Conservation (phyloP, 192 early-diverging fungal genomes). For the Entophlyctis luteolus region DNA sequence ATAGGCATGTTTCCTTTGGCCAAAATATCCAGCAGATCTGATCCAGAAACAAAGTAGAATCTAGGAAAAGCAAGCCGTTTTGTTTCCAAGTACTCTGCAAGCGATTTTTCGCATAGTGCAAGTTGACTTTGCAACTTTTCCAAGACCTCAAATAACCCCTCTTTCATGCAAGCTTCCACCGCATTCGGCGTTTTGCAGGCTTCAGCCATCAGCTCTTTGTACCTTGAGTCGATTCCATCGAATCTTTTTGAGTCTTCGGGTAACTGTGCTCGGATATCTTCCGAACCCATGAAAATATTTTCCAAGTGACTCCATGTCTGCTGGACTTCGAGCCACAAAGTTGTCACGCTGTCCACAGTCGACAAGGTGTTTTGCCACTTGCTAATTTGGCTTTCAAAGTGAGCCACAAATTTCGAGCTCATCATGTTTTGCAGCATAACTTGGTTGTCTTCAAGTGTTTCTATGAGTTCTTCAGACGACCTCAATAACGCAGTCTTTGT, state of each 20-base stretch:
- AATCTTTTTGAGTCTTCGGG: conserved; percentile 64
- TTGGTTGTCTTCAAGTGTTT: conserved; percentile 66
- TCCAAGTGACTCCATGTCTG: conserved; percentile 65
- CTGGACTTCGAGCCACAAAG: conserved; percentile 62
- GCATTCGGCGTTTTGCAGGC: conserved; percentile 57
- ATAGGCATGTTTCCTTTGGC: conserved; percentile 63
- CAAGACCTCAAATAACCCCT: conserved; percentile 52
- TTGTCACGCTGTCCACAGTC: conserved; percentile 56
- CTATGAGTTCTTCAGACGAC: conserved; percentile 62
- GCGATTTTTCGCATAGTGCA: conserved; percentile 63
- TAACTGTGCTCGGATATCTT: conserved; percentile 62
- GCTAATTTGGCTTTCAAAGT: conserved; percentile 61
- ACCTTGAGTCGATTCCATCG: conserved; percentile 56
- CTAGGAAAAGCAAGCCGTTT: conserved; percentile 62
- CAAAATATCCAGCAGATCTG: conserved; percentile 62
- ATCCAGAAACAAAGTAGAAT: conserved; percentile 64
- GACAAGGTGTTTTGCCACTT: conserved; percentile 63
- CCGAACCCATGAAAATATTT: conserved; percentile 65
- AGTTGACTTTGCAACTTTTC: conserved; percentile 56
- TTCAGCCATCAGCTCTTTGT: conserved; percentile 57
- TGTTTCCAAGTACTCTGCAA: conserved; percentile 64
- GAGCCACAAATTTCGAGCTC: conserved; percentile 60
- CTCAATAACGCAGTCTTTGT: conserved; percentile 47
- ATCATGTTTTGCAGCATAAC: conserved; percentile 70
- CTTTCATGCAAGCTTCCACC: conserved; percentile 54